A percentile compares a stretch with the other conserved stretches of the same genome.
Conservation (phyloP, 345 rosid genomes). For the Gossypium turneri region DNA sequence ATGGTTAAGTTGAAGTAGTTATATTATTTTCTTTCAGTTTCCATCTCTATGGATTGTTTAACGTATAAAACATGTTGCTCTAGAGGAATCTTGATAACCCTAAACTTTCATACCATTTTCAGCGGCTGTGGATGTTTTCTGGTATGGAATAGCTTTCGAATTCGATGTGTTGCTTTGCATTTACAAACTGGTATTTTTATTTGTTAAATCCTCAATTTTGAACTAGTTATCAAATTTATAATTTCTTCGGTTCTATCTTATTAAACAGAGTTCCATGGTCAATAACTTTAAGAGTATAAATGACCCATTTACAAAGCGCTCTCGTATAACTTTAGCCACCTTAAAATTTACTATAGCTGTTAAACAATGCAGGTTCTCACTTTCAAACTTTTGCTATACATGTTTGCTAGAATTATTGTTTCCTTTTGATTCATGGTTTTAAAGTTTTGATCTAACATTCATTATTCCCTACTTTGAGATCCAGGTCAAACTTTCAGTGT, state of each 20-base stretch:
- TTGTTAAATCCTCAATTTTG: not conserved
- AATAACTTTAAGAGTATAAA: not conserved
- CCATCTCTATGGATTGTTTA: not conserved
- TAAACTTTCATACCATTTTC: not conserved
- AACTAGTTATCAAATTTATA: not conserved
- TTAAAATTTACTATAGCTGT: not conserved
- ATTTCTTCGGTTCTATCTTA: not conserved
- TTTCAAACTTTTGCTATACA: not conserved
- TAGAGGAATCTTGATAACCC: not conserved
- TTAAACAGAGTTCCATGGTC: not conserved
- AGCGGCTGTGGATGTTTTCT: not conserved
- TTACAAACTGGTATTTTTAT: not conserved
- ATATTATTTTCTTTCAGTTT: not conserved
- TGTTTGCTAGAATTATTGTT: not conserved
- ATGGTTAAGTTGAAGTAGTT: not conserved
- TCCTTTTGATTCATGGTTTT: conserved; percentile 2
- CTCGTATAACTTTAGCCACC: not conserved
- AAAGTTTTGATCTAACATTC: not conserved
- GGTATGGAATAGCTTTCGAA: not conserved
- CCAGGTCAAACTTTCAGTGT: conserved; percentile 66
- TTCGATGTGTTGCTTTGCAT: not conserved
- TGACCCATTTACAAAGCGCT: not conserved
- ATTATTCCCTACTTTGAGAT: conserved; percentile 24
- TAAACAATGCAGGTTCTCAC: not conserved
- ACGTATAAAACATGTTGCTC: not conserved